A percentile compares a stretch with the other conserved stretches of the same genome.
These are phyloP conservation scores for Euptelea pleiosperma DNA, from an alignment of 164 flowering plant species.

Conservation along the genomic window DNA sequence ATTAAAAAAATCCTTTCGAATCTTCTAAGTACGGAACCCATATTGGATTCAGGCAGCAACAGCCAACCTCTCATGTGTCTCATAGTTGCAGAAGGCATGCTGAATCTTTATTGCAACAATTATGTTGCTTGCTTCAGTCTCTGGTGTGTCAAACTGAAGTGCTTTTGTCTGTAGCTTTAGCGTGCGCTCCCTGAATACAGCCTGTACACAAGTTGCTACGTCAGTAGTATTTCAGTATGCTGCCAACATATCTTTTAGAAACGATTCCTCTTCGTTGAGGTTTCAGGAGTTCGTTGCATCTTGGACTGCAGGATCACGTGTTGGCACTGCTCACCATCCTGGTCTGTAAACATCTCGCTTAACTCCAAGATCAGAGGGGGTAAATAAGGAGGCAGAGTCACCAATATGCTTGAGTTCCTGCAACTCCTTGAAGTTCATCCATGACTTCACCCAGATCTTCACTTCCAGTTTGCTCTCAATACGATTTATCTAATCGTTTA, in stretches of 20 bases:
- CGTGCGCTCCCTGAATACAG: conserved; percentile 76
- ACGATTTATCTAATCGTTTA: too few relatives aligned
- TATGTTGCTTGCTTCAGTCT: conserved; percentile 64
- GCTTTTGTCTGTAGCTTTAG: conserved; percentile 46
- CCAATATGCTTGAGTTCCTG: too few relatives aligned
- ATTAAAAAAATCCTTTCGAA: conserved; percentile 69
- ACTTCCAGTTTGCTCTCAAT: too few relatives aligned
- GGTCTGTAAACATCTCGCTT: too few relatives aligned
- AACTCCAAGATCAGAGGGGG: too few relatives aligned
- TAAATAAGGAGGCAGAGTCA: too few relatives aligned
- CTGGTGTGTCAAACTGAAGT: conserved; percentile 49
- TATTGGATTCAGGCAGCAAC: conserved; percentile 87
- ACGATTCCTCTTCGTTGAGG: conserved; percentile 59
- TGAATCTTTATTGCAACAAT: conserved; percentile 93
- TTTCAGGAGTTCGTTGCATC: conserved; percentile 24
- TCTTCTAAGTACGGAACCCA: conserved; percentile 82
- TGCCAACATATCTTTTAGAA: conserved; percentile 69
- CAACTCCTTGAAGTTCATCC: too few relatives aligned
- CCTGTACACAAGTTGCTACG: conserved; percentile 91
- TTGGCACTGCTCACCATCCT: too few relatives aligned
- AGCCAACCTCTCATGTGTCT: conserved; percentile 45
- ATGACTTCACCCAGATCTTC: too few relatives aligned
- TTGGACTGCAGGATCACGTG: too few relatives aligned
- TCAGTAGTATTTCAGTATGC: conserved; percentile 91
- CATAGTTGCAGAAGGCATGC: conserved; percentile 73